Conservation (phyloP, 495 filamentous ascomycete genomes). For the Corynascus novoguineensis region DNA sequence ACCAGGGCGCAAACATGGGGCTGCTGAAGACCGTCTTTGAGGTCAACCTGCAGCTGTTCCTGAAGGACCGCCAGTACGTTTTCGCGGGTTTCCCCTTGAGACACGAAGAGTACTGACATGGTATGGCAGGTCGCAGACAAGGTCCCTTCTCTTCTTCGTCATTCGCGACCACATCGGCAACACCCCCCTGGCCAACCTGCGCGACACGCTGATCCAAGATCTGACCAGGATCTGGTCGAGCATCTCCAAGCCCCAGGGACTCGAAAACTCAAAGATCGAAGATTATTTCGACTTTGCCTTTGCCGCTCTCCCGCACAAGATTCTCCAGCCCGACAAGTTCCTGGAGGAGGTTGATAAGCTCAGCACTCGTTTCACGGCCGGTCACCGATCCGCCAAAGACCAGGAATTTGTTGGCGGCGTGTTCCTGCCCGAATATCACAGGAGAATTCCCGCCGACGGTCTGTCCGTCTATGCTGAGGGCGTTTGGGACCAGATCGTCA, state of each 20-base stretch:
- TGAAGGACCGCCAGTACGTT: constrained; percentile 85
- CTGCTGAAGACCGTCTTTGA: constrained; percentile 97
- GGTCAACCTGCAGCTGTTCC: constrained; percentile 91
- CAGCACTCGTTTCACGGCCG: constrained; percentile 73
- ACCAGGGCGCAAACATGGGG: constrained; percentile 98
- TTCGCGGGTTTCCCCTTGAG: background rate
- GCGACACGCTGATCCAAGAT: constrained; percentile 85
- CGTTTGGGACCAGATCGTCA: constrained; percentile 96
- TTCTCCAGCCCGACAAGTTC: constrained; percentile 92
- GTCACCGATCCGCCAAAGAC: constrained; percentile 63
- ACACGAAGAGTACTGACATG: constrained; percentile 1
- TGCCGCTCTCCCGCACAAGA: constrained; percentile 90
- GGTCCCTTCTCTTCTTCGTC: constrained; percentile 95
- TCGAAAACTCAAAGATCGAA: constrained; percentile 83
- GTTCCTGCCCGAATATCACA: constrained; percentile 90
- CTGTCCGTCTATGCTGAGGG: constrained; percentile 88
- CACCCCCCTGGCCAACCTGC: constrained; percentile 81
- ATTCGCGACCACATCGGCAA: constrained; percentile 92
- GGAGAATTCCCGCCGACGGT: constrained; percentile 91
- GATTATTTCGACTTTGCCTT: constrained; percentile 99
- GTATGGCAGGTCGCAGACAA: constrained; percentile 65
- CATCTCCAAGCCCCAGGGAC: constrained; percentile 80
- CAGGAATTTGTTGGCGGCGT: constrained; percentile 70
- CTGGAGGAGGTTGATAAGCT: constrained; percentile 72
- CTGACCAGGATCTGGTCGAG: constrained; percentile 85